Evolutionary conservation across 1,284 basidiomycete species (phyloP).

Genomic region (Ustilago trichophora): DNA sequence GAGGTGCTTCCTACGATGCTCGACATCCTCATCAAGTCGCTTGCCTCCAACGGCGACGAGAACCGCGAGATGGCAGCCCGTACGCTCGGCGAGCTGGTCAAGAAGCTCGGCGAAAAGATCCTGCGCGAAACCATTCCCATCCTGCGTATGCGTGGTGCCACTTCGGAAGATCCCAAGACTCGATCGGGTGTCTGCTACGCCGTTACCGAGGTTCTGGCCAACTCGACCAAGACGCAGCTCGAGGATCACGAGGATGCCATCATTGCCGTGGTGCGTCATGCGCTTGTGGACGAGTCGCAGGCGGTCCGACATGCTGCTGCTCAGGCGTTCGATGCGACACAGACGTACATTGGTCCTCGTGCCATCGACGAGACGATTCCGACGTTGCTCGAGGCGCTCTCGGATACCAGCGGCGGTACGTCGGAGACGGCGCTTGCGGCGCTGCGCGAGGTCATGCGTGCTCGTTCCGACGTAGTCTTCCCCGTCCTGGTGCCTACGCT

Average conservation of each 20-base stretch:
- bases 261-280: conserved; percentile 77
- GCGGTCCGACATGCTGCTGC: conserved; percentile 92
- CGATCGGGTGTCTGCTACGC: conserved; percentile 89
- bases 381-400: conserved; percentile 87
- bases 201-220: conserved; percentile 88
- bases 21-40: conserved; percentile 74
- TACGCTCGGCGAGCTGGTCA: conserved; percentile 77
- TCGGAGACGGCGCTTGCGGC: conserved; percentile 93
- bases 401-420: conserved; percentile 70
- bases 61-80: conserved; percentile 81
- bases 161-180: conserved; percentile 77
- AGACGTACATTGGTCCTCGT: conserved; percentile 86
- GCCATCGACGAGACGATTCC: conserved; percentile 98
- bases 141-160: conserved; percentile 73
- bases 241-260: conserved; percentile 91
- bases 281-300: conserved; percentile 86
- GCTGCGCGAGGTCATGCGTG: conserved; percentile 78
- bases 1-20: conserved; percentile 83
- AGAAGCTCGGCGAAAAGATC: conserved; percentile 94
- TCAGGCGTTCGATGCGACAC: conserved; percentile 89
- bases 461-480: conserved; percentile 78
- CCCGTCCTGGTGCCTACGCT: conserved; percentile 96
- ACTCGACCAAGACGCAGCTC: conserved; percentile 82
- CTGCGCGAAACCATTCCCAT: conserved; percentile 84
- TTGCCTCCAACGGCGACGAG: conserved; percentile 82